Base-by-base conservation (phyloP, 257 asterid species). In the Rauvolfia tetraphylla region DNA sequence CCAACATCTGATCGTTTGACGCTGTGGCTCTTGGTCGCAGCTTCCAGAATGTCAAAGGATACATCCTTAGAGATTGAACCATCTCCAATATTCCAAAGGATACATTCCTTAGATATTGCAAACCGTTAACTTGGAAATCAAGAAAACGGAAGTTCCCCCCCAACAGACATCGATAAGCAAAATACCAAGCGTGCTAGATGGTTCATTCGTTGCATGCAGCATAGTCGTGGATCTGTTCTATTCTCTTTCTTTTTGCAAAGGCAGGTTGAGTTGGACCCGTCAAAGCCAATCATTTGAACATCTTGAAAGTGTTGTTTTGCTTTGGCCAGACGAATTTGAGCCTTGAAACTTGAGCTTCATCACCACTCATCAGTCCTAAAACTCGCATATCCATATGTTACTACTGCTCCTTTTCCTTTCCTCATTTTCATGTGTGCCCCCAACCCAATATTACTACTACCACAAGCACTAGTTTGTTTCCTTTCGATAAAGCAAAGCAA, bases 251-350 rank as follows among this genome's bases (percentile, higher is more conserved):
- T 68, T 68, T 39, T 68, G 3, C 20, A 68, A 81, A 82, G 71
- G 82, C 34, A 75, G 56, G 68, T 39, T 73, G 78, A 61, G 79
- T 78, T 81, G 84, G 87, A 86, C 86, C 72, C 85, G 89, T 84
- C 89, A 84, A 86, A 84, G 67, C 83, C 83, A 84, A 84, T 86
- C 85, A 86, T 86, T 82, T 74, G 86, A 75, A 79, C 53, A 44
- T 25, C 49, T 36, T 59, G 62, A 66, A 71, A 72, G 68, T 38
- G 80, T 62, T 63, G n/a, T 31, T 39, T 82, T 82, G 78, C 84
- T 84, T 76, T 76, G 57, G 76, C 58, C 33, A 63, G 74, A 73
- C 25, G 61, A 27, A 27, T 33, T 34, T 34, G 1, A 74, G 80
- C 2, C 15, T 71, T 77, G 65, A 48, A 71, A 71, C 27, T 71